phyloP scores from a whole-genome alignment of 371 early-diverging fungal species.

The Paraphysoderma sedebokerense region DNA sequence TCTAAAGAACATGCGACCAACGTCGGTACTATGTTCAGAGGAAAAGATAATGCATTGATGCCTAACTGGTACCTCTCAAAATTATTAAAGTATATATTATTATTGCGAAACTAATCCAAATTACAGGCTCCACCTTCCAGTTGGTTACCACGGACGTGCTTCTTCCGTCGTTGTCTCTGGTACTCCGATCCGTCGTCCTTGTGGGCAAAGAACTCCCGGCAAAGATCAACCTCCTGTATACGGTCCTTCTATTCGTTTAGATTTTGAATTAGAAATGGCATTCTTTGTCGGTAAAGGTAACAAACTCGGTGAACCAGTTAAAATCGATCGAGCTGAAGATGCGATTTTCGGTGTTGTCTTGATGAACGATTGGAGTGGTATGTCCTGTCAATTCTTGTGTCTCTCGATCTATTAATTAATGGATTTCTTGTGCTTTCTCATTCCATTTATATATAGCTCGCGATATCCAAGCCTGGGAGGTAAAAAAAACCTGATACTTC shows the following conservation, averaged over 20 bases:
- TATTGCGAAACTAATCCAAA: too few species aligned
- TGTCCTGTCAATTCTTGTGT: background rate
- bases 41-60: constrained; percentile 93
- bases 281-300: constrained; percentile 86
- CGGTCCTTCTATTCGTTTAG: constrained; percentile 62
- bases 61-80: too few species aligned
- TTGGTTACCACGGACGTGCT: constrained; percentile 95
- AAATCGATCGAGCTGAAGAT: constrained; percentile 58
- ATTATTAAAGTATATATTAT: too few species aligned
- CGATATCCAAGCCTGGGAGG: constrained; percentile 64
- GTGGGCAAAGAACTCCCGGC: constrained; percentile 57
- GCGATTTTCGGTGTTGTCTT: constrained; percentile 90
- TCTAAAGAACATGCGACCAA: constrained; percentile 94
- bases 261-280: constrained; percentile 92
- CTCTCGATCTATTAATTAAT: background rate
- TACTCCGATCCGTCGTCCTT: constrained; percentile 71
- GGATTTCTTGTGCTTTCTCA: too few species aligned
- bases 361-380: constrained; percentile 94
- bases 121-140: constrained; percentile 87
- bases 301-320: constrained; percentile 60
- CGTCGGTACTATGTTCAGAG: constrained; percentile 94
- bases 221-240: constrained; percentile 51
- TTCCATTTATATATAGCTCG: constrained; percentile 12
- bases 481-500: too few species aligned
- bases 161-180: constrained; percentile 85